Evolutionary conservation across 176 grass and related monocot genomes (phyloP).

Genomic region (Musa troglodytarum): DNA sequence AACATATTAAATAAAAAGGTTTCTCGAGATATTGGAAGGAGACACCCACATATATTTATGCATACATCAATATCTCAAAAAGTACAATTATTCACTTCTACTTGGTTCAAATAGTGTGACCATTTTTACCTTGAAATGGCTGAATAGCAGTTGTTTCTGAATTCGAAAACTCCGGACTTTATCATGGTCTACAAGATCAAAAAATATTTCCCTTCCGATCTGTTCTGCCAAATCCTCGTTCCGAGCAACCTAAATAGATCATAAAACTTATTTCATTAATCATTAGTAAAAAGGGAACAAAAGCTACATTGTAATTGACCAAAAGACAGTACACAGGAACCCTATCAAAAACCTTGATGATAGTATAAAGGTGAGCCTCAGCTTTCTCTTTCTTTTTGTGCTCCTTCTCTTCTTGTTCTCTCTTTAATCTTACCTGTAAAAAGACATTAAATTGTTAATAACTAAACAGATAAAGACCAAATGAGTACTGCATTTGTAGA

Average conservation of each 20-base stretch:
- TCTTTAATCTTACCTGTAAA: slow-evolving; percentile 82
- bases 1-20: too few relatives aligned
- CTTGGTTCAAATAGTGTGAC: background rate
- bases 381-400: slow-evolving; percentile 97
- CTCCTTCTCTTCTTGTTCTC: slow-evolving; percentile 93
- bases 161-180: slow-evolving; percentile 93
- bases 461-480: slow-evolving; percentile 11
- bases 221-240: slow-evolving; percentile 74
- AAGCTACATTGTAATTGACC: background rate
- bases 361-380: slow-evolving; percentile 95
- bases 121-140: slow-evolving; percentile 65
- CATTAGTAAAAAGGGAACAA: background rate
- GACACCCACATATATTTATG: too few relatives aligned
- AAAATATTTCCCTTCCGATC: slow-evolving; percentile 95
- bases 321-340: slow-evolving; percentile 5
- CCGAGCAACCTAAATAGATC: slow-evolving; percentile 56
- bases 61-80: too few relatives aligned
- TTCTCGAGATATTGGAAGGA: too few relatives aligned
- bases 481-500: slow-evolving; percentile 10
- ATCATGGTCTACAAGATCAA: slow-evolving; percentile 97
- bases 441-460: slow-evolving; percentile 13
- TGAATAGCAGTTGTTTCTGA: slow-evolving; percentile 83
- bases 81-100: background rate
- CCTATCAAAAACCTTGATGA: slow-evolving; percentile 69
- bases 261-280: background rate